Conservation (phyloP, 2,329 filamentous ascomycete species). For the Teratosphaeria epicoccoides region DNA sequence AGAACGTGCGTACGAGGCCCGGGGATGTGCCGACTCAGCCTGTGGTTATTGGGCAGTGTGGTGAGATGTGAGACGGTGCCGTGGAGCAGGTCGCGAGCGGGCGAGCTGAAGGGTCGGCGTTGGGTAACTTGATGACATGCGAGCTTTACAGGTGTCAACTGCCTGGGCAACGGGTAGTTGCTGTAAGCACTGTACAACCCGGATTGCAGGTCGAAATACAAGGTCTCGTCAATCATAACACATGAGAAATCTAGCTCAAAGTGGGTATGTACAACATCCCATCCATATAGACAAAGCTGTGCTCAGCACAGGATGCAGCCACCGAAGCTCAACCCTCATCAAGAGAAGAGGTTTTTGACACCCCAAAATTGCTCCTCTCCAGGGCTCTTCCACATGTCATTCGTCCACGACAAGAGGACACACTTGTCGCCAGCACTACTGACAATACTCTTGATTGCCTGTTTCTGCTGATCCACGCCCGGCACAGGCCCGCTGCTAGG, state of each 20-base stretch:
- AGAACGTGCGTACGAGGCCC: slow-evolving; percentile 73
- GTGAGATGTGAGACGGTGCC: slow-evolving; percentile 61
- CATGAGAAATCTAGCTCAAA: neutral
- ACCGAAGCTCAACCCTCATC: neutral
- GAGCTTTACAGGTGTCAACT: too few species aligned
- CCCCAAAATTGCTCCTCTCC: slow-evolving; percentile 73
- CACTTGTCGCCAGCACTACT: slow-evolving; percentile 54
- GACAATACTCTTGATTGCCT: slow-evolving; percentile 63
- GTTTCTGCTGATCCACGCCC: slow-evolving; percentile 53
- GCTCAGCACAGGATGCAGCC: neutral
- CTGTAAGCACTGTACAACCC: neutral
- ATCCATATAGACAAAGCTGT: neutral
- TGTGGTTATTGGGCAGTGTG: slow-evolving; percentile 74
- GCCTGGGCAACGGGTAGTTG: neutral
- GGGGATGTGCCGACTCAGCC: slow-evolving; percentile 78
- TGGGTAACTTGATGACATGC: neutral
- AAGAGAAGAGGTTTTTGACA: slow-evolving; percentile 32
- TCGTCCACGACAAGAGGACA: slow-evolving; percentile 70
- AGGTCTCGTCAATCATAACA: neutral
- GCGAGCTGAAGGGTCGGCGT: neutral
- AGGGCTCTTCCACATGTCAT: slow-evolving; percentile 72
- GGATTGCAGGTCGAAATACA: neutral
- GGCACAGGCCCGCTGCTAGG: slow-evolving; percentile 39
- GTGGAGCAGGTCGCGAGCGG: neutral
- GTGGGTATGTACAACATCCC: neutral